phyloP scores from a whole-genome alignment of 1,139 yeast genomes.

The Suhomyces choctaworum region DNA sequence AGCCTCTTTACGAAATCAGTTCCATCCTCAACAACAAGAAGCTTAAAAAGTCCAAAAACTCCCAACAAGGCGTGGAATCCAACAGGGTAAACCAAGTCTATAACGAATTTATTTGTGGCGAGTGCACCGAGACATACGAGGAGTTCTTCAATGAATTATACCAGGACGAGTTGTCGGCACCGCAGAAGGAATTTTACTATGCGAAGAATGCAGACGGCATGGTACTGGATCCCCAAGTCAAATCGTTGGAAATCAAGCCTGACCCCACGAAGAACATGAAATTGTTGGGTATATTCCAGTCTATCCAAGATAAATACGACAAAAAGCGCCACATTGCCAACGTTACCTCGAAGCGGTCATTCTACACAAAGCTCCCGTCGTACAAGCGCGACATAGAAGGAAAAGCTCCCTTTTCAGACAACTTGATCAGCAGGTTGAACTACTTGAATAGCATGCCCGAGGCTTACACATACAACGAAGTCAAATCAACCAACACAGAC shows the following conservation, averaged over 20 bases:
- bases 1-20: conserved; percentile 64
- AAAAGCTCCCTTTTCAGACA: conserved; percentile 21
- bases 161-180: conserved; percentile 15
- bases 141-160: conserved; percentile 42
- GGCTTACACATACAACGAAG: conserved; percentile 12
- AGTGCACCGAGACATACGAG: conserved; percentile 62
- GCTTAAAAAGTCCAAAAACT: conserved; percentile 12
- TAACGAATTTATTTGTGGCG: conserved; percentile 63
- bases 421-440: conserved; percentile 27
- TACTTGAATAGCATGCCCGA: conserved; percentile 24
- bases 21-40: conserved; percentile 36
- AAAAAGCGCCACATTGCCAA: conserved; percentile 7
- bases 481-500: neutral
- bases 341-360: conserved; percentile 14
- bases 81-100: conserved; percentile 20
- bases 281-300: conserved; percentile 26
- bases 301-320: conserved; percentile 24
- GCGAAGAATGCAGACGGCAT: neutral
- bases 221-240: neutral
- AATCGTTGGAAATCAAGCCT: neutral
- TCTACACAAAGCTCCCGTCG: conserved; percentile 17
- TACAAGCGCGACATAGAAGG: conserved; percentile 12
- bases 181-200: neutral
- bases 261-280: conserved; percentile 12
- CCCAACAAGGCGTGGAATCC: conserved; percentile 1